These are phyloP conservation scores for Trypanosoma brucei DNA, from an alignment of 208 protist species.

Conservation along the genomic window DNA sequence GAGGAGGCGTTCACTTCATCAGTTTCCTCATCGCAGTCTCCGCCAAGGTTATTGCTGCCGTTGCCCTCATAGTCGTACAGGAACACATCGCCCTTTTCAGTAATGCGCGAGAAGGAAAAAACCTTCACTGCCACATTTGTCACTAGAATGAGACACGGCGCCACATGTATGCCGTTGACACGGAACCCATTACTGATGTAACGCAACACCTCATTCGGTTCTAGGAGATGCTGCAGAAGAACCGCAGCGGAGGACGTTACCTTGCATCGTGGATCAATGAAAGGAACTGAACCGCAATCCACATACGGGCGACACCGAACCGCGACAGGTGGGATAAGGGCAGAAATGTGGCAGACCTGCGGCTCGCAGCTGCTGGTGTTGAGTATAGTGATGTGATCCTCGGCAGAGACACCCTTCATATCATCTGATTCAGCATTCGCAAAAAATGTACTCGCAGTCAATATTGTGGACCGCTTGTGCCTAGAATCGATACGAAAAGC, in stretches of 20 bases:
- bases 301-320: slow-evolving; percentile 52
- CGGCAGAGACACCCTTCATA: not conserved
- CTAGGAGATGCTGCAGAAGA: slow-evolving; percentile 66
- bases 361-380: slow-evolving; percentile 60
- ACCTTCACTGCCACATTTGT: slow-evolving; percentile 63
- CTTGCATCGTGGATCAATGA: slow-evolving; percentile 44
- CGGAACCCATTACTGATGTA: slow-evolving; percentile 88
- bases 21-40: not conserved
- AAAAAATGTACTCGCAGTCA: not conserved
- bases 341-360: slow-evolving; percentile 56
- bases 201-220: slow-evolving; percentile 65
- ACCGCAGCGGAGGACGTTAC: slow-evolving; percentile 61
- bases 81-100: slow-evolving; percentile 74
- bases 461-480: slow-evolving; percentile 11
- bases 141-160: slow-evolving; percentile 79
- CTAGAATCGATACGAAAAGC: slow-evolving; percentile 17
- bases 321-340: slow-evolving; percentile 48
- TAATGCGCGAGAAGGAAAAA: slow-evolving; percentile 71
- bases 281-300: slow-evolving; percentile 20
- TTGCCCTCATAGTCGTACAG: slow-evolving; percentile 52
- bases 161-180: slow-evolving; percentile 78
- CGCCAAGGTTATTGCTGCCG: slow-evolving; percentile 1
- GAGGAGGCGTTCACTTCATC: not conserved
- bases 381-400: slow-evolving; percentile 5
- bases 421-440: not conserved